Evolutionary conservation across 768 basidiomycete species (phyloP).

Genomic region (Leucogyrophana mollusca): DNA sequence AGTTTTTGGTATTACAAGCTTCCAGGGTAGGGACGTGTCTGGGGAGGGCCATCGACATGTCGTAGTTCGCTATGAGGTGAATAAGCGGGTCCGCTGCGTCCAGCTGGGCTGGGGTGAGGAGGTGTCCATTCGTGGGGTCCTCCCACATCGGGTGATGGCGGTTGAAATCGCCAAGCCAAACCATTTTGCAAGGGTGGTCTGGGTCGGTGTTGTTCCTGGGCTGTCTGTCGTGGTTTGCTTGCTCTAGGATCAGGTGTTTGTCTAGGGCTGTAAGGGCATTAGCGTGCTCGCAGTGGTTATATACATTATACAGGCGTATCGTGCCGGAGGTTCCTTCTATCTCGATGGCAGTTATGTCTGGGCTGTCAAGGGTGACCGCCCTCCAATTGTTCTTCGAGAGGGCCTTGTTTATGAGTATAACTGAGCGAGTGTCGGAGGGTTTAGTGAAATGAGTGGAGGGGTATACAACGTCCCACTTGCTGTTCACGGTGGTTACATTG

Average conservation of each 20-base stretch:
- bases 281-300: background rate
- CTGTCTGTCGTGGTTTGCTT: background rate
- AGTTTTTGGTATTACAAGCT: conserved; percentile 3
- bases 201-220: background rate
- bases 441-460: conserved; percentile 12
- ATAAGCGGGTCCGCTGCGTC: background rate
- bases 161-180: conserved; percentile 23
- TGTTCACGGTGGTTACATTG: conserved; percentile 6
- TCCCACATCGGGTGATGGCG: conserved; percentile 21
- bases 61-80: conserved; percentile 4
- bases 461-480: conserved; percentile 19
- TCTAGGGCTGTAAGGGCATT: background rate
- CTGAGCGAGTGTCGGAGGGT: background rate
- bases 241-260: background rate
- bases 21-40: background rate
- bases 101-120: conserved; percentile 5
- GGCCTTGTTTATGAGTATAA: conserved; percentile 7
- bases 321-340: background rate
- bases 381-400: conserved; percentile 6
- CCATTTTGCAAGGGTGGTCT: background rate
- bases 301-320: background rate
- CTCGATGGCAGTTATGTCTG: background rate
- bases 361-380: background rate
- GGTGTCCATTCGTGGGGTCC: conserved; percentile 8
- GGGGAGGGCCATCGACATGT: conserved; percentile 4